Base-by-base conservation (phyloP, 495 filamentous ascomycete genomes). In the Aspergillus affinis region DNA sequence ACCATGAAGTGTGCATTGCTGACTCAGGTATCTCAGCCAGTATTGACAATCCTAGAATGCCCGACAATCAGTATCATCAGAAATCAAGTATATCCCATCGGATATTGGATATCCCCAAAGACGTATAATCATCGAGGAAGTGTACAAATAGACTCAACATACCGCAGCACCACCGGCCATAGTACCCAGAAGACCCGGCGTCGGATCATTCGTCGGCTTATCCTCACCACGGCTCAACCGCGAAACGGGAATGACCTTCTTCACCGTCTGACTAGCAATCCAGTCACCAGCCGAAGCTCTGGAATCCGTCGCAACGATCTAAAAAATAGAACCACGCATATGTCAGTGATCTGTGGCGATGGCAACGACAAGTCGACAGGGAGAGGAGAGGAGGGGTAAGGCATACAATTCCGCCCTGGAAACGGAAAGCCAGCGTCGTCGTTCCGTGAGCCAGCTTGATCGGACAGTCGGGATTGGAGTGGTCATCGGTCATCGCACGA, bases 361-460 rank as follows among this genome's bases (percentile, higher is more conserved):
- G 48, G 23, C 54, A 48, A 9, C 26, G 49, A 57, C 13, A 17
- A 15, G 4, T 41, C 13, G 36, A 41, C 36, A 17, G 30, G 7
- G 30, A 32, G 6, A 32, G 1, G 30, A 32, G 30, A 6, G 6
- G 30, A 32, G 10, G 46, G 57, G 36, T 26, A 44, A 29, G 60
- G 66, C 76, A 63, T 80, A 80, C 78, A 76, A 98, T 98, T 70
- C 94, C 94, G 65, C 91, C 92, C 77, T 98, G 86, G 82, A 98
- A 98, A 65, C 93, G 82, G 82, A 98, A 98, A 51, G 93, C 92
- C 46, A 98, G 84, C n/a, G 94, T 98, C 60, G 94, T 98, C 50
- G 94, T 98, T 72, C 94, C 94, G 84, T 98, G 95, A 47, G 95
- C 95, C 70, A 98, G 89, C 84, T 98, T 98, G 81, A 98, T 98